Base-by-base conservation (phyloP, 164 flowering plant genomes). In the Macadamia integrifolia region DNA sequence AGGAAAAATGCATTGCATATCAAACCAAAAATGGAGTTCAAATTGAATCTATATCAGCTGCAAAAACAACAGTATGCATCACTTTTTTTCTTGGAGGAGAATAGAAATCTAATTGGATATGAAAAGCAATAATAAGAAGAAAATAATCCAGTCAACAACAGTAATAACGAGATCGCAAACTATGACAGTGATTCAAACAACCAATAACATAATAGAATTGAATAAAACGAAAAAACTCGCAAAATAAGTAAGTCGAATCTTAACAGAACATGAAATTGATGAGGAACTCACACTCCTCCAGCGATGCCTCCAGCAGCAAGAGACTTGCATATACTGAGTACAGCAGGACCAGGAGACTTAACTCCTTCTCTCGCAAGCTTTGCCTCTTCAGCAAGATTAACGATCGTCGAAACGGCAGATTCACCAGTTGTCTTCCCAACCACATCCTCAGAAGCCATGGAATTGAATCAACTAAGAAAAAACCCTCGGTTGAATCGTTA, bases 301-400 rank as follows among this genome's bases (percentile, higher is more conserved):
- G 96, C 97, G 61, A 93, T 81, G 11, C 98, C 98, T 5, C 98
- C 98, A 46, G 98, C 98, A 30, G 83, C 82, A 32, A 93, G 97
- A 66, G 98, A 93, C 75, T 93, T 93, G 80, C 87, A 84, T 61
- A 89, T 69, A 69, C 86, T 82, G 55, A 82, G 80, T 46, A 89
- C 48, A 3, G 91, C 90, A 61, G 74, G 72, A 50, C 82, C 78
- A 9, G 92, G 90, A 35, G 90, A 85, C 79, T 85, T 89, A 10
- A 91, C 95, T 46, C 92, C 96, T 70, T 88, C 90, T 40, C 93
- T 84, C 4, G 89, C 88, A 1, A 84, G 78, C 81, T 90, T 90
- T 52, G 97, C 98, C 77, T 93, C 97, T 75, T 91, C 98, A 5
- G 98, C 98, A 28, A 91, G 84, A 72, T 87, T 91, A 18, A 90